phyloP scores from a whole-genome alignment of 495 filamentous ascomycete genomes.

The Chaetomium cochliodes region DNA sequence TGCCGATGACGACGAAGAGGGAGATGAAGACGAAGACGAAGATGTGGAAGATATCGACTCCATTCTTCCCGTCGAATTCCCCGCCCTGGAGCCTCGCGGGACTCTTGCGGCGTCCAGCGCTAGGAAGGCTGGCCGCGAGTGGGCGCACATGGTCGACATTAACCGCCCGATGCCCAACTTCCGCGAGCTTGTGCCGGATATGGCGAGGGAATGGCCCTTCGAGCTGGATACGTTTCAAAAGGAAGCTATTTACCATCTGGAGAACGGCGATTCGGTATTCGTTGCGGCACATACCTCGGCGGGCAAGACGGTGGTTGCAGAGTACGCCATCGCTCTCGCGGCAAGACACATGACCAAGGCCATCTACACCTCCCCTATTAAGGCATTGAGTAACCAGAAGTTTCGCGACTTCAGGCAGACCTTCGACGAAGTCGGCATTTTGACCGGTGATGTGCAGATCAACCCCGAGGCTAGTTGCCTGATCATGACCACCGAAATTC shows the following conservation, averaged over 20 bases:
- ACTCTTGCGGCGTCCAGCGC: slow-evolving; percentile 68
- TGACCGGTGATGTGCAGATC: slow-evolving; percentile 98
- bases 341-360: slow-evolving; percentile 98
- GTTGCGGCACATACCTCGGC: slow-evolving; percentile 98
- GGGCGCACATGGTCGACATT: slow-evolving; percentile 97
- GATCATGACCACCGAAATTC: slow-evolving; percentile 98
- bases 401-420: slow-evolving; percentile 87
- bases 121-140: slow-evolving; percentile 76
- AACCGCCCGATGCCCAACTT: slow-evolving; percentile 91
- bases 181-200: slow-evolving; percentile 85
- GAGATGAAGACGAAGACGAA: slow-evolving; percentile 47
- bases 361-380: slow-evolving; percentile 98
- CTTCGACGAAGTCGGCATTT: slow-evolving; percentile 93
- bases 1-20: slow-evolving; percentile 38
- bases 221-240: slow-evolving; percentile 98
- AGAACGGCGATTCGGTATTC: slow-evolving; percentile 95
- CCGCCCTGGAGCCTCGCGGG: slow-evolving; percentile 81
- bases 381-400: slow-evolving; percentile 97
- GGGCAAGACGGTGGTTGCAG: slow-evolving; percentile 96
- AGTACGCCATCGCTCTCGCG: slow-evolving; percentile 95
- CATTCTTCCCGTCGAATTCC: slow-evolving; percentile 89
- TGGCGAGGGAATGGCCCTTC: slow-evolving; percentile 95
- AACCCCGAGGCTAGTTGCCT: slow-evolving; percentile 96
- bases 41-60: slow-evolving; percentile 82
- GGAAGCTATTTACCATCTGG: slow-evolving; percentile 95